These are phyloP conservation scores for Spathaspora girioi DNA, from an alignment of 805 yeast genomes.

Conservation along the genomic window DNA sequence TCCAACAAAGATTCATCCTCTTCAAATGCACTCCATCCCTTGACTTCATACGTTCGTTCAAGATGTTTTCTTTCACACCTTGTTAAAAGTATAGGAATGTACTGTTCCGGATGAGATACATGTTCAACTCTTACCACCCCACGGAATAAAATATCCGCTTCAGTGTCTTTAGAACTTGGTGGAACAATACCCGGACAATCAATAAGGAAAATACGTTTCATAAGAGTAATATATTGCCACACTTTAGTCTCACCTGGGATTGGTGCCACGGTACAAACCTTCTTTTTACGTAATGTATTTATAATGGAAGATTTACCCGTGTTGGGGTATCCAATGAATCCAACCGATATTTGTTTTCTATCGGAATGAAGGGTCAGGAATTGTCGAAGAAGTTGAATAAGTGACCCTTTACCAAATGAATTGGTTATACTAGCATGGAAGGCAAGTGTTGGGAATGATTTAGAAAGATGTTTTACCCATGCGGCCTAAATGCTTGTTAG, in stretches of 20 bases:
- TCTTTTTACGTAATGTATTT: constrained; percentile 88
- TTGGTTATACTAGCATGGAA: constrained; percentile 97
- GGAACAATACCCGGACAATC: constrained; percentile 99
- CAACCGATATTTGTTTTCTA: constrained; percentile 94
- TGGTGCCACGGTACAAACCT: constrained; percentile 96
- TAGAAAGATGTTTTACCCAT: constrained; percentile 94
- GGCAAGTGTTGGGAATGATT: constrained; percentile 90
- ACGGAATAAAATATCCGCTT: constrained; percentile 87
- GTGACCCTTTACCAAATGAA: constrained; percentile 96
- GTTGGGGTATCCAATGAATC: constrained; percentile 96
- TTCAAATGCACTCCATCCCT: constrained; percentile 70
- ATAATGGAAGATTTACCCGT: constrained; percentile 97
- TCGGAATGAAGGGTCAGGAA: constrained; percentile 87
- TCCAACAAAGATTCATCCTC: constrained; percentile 46
- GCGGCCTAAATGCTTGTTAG: constrained; percentile 67
- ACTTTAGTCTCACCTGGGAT: constrained; percentile 99
- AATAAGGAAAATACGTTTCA: constrained; percentile 92
- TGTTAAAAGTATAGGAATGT: constrained; percentile 77
- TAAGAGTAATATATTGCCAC: constrained; percentile 96
- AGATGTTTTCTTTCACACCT: constrained; percentile 87
- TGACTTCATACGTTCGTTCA: constrained; percentile 91
- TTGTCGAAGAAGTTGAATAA: constrained; percentile 90
- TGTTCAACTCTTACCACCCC: constrained; percentile 99
- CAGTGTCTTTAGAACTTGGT: constrained; percentile 84
- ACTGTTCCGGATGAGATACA: constrained; percentile 92